Percentiles rank a stretch among this genome's conserved stretches.
These are phyloP conservation scores for Gossypium trilobum DNA, from an alignment of 441 rosid genomes.

Conservation along the genomic window DNA sequence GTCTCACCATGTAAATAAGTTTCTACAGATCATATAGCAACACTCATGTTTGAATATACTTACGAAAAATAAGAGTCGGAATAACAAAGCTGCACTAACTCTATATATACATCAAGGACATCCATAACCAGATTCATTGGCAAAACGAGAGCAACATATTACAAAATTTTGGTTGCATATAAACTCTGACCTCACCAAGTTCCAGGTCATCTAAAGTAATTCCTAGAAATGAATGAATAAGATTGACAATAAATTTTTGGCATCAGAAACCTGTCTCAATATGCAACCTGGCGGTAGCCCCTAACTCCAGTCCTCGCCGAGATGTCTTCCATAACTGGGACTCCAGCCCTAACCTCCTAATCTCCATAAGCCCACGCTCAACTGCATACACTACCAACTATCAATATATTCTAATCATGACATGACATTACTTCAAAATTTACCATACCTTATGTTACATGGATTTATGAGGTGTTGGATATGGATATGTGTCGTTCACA, in stretches of 20 bases:
- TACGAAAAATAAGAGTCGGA: no score
- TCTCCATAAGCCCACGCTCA: constrained; percentile 72
- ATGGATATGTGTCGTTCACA: not conserved
- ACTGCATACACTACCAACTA: constrained; percentile 30
- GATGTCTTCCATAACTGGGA: constrained; percentile 65
- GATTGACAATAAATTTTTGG: not conserved
- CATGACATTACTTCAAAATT: not conserved
- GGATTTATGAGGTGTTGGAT: not conserved
- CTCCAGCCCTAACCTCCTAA: constrained; percentile 67
- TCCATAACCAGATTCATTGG: not conserved
- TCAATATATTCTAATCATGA: not conserved
- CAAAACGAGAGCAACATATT: not conserved
- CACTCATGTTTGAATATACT: no score
- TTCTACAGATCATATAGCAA: no score
- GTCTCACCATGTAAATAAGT: no score
- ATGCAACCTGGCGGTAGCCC: constrained; percentile 26
- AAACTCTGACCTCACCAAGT: not conserved
- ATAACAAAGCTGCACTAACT: no score
- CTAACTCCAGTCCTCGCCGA: constrained; percentile 42
- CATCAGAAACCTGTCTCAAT: constrained; percentile 30
- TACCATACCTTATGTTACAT: not conserved
- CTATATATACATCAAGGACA: no score
- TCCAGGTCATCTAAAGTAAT: not conserved
- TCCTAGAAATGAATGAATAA: not conserved
- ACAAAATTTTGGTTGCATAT: not conserved